Evolutionary conservation across 768 basidiomycete genomes (phyloP), one percentile per base, ranked within the genome.

Genomic region (Boletus rubescentipes): DNA sequence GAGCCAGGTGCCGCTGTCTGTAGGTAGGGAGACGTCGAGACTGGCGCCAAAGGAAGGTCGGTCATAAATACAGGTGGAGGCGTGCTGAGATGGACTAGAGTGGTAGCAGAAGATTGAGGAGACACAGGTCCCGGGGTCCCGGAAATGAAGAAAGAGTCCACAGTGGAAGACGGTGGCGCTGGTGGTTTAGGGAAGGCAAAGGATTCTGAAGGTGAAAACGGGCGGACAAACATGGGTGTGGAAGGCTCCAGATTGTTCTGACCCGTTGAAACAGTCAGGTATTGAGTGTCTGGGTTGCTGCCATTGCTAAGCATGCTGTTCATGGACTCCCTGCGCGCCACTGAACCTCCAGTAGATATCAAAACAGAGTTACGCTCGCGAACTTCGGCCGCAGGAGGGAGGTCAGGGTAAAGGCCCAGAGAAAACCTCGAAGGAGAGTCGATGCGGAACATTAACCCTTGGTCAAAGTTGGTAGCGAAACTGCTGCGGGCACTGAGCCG

Each of bases 131-230:
- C 45, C 6, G 46, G 53, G 12, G 32, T 32, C 2, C 15, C 32
- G 3, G 40, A n/a, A 32, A 42, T 2, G 23, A 35, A 26, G 42
- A 49, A 44, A 31, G 57, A 44, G 29, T 55, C 49, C 11, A 26
- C 9, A 14, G 49, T 11, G 11, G 45, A 21, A 8, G 41, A 8
- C 2, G 35, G 50, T 2, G 48, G 57, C 14, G n/a, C 61, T 5
- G 84, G 85, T 2, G 87, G 86, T 50, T 79, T 80, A 3, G 86
- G 87, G 74, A 89, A 88, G 9, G 82, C 69, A 68, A 85, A 88
- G 5, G 81, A 79, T 64, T 89, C 86, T 16, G 80, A 79, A 11
- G 84, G 82, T 0, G 84, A 81, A 72, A 85, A 87, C 2, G 84
- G 84, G 37, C 82, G 81, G 18, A 84, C 83, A 36, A 77, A 82